Percentiles rank a stretch among this genome's conserved stretches.
Evolutionary conservation across 208 protist genomes (phyloP).

Genomic region (Blastocrithidia nonstop): DNA sequence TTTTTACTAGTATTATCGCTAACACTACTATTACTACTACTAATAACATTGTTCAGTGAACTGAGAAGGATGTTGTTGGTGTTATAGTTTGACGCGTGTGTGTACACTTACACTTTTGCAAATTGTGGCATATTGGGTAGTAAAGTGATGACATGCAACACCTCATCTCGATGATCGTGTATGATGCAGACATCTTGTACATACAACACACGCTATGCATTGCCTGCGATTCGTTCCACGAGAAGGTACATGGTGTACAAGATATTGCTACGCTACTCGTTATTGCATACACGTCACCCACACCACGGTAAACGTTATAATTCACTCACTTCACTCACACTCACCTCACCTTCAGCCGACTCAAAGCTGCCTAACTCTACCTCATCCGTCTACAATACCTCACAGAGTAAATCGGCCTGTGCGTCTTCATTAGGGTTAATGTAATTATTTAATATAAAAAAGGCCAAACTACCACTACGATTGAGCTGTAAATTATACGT

Average conservation of each 20-base stretch:
- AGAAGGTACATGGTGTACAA: slow-evolving; percentile 62
- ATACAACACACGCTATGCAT: too few species aligned
- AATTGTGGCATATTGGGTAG: slow-evolving; percentile 17
- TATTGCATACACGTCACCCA: slow-evolving; percentile 41
- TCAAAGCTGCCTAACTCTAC: slow-evolving; percentile 53
- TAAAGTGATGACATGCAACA: slow-evolving; percentile 43
- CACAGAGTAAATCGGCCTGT: slow-evolving; percentile 54
- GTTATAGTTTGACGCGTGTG: not conserved
- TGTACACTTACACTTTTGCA: slow-evolving; percentile 21
- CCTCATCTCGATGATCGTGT: slow-evolving; percentile 26
- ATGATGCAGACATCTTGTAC: too few species aligned
- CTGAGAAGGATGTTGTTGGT: too few species aligned
- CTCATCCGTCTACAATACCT: slow-evolving; percentile 53
- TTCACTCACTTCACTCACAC: slow-evolving; percentile 11
- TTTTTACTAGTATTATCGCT: too few species aligned
- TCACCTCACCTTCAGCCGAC: slow-evolving; percentile 27
- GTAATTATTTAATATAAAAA: slow-evolving; percentile 46
- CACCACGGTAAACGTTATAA: slow-evolving; percentile 33
- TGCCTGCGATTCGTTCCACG: too few species aligned
- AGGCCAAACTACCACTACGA: slow-evolving; percentile 30
- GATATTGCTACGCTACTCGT: slow-evolving; percentile 37
- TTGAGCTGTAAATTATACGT: slow-evolving; percentile 49
- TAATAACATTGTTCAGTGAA: too few species aligned
- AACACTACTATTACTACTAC: too few species aligned
- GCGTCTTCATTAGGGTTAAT: slow-evolving; percentile 30